phyloP scores from a whole-genome alignment of 257 asterid genomes.

The Nyctanthes arbortristis region DNA sequence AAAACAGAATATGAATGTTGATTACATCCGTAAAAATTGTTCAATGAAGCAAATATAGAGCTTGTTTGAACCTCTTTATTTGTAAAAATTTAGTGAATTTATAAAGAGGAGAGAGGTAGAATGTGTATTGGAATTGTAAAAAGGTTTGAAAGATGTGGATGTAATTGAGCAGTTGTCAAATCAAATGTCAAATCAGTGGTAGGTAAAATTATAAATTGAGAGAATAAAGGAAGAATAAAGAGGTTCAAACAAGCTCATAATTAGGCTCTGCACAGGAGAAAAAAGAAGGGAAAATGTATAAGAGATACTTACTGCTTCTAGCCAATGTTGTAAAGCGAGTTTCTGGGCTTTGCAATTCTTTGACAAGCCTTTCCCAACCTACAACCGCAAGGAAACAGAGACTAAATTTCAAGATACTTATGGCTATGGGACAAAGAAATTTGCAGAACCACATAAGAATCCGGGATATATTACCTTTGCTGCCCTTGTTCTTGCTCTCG shows the following conservation, averaged over 20 bases:
- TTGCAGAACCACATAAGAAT: background rate
- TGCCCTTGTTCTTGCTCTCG: slow-evolving; percentile 63
- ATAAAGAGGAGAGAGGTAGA: no score
- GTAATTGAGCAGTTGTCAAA: no score
- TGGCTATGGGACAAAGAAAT: background rate
- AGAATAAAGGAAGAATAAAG: no score
- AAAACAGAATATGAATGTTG: background rate
- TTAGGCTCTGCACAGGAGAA: background rate
- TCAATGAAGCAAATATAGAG: no score
- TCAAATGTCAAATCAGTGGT: no score
- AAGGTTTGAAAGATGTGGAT: no score
- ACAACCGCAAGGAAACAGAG: slow-evolving; percentile 7
- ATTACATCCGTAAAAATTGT: background rate
- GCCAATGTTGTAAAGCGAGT: slow-evolving; percentile 71
- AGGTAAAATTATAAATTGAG: no score
- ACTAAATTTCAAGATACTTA: background rate
- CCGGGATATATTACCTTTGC: slow-evolving; percentile 41
- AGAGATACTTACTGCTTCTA: slow-evolving; percentile 52
- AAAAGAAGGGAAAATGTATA: background rate
- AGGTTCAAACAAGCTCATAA: no score
- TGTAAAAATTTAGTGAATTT: no score
- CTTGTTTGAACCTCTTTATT: no score
- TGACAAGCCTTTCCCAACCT: slow-evolving; percentile 65
- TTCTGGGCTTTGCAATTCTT: slow-evolving; percentile 56
- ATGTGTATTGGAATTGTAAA: no score